phyloP scores from a whole-genome alignment of 176 grass and related monocot species.

The Triticum urartu region DNA sequence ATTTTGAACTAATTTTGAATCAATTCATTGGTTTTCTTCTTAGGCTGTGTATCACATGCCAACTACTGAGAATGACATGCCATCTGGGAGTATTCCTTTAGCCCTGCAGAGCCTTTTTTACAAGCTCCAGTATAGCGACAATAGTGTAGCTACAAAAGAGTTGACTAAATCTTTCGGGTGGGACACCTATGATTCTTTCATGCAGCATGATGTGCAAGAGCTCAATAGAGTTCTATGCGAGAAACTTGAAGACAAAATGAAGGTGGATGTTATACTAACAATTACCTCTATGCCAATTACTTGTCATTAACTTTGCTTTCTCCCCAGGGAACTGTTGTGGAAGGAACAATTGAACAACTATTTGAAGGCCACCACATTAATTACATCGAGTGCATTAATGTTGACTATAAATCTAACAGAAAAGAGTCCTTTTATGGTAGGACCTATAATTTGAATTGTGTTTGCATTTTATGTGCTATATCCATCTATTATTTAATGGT shows the following conservation, averaged over 20 bases:
- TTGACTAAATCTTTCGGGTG: conserved; percentile 99
- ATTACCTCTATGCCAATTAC: conserved; percentile 8
- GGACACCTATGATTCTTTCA: conserved; percentile 99
- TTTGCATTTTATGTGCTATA: conserved; percentile 22
- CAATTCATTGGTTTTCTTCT: conserved; percentile 16
- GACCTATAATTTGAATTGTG: background rate
- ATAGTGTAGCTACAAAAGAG: conserved; percentile 93
- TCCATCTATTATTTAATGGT: conserved; percentile 15
- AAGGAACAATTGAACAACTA: conserved; percentile 93
- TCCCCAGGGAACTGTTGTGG: conserved; percentile 86
- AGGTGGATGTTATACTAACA: conserved; percentile 50
- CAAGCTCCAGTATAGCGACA: conserved; percentile 98
- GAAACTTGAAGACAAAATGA: conserved; percentile 99
- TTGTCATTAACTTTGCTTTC: conserved; percentile 20
- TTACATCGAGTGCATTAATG: conserved; percentile 97
- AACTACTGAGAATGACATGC: conserved; percentile 99
- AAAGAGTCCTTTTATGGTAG: conserved; percentile 97
- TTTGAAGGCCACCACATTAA: conserved; percentile 99
- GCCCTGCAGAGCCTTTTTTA: conserved; percentile 98
- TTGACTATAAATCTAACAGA: conserved; percentile 93
- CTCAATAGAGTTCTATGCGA: conserved; percentile 99
- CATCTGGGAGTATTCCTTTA: conserved; percentile 94
- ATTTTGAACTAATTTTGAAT: conserved; percentile 26
- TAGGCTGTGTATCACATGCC: conserved; percentile 99
- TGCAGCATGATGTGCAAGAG: conserved; percentile 99